Evolutionary conservation across 2,329 filamentous ascomycete genomes (phyloP), one percentile per base, ranked within the genome.

Genomic region (Colletotrichum tropicale): DNA sequence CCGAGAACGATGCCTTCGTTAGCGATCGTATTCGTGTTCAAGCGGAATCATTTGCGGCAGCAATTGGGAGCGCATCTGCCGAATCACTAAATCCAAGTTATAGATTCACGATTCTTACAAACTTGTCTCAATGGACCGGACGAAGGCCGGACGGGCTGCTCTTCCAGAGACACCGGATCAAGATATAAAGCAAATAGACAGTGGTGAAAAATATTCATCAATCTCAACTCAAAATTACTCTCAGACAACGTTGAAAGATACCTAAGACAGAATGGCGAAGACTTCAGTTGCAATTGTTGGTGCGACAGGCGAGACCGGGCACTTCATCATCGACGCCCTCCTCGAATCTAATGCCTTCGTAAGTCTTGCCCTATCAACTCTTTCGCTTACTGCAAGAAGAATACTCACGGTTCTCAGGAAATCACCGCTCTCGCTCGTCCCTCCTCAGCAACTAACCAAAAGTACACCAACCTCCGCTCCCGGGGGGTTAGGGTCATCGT

Each of bases 361-460:
- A 58, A 52, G 81, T 76, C 43, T 9, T 15, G 5, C 55, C 8
- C 6, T 10, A 28, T 0, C 15, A 58, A 52, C n/a, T 52, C n/a
- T 5, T 18, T 18, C 8, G 26, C 24, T 9, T 28, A 24, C 13
- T 7, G 3, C 1, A 10, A 58, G 4, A 16, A 58, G 2, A 28
- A 28, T 16, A 6, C 12, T 24, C 8, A 30, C 26, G 6, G 3
- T 60, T 65, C 5, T 9, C 26, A 89, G 89, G 84, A 89, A n/a
- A 83, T 91, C 13, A 84, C 83, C 26, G 86, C 85, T n/a, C 82
- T 91, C 10, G 82, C 86, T 7, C 86, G 89, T 79, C 83, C 5
- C 90, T 89, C 5, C 76, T 86, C 24, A 76, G 85, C 34, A 91
- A 84, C 83, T 12, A 85, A 87, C 61, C 66, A 81, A 4, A 80